Conservation (phyloP, 2,329 filamentous ascomycete genomes). For the Hypocrella siamensis region DNA sequence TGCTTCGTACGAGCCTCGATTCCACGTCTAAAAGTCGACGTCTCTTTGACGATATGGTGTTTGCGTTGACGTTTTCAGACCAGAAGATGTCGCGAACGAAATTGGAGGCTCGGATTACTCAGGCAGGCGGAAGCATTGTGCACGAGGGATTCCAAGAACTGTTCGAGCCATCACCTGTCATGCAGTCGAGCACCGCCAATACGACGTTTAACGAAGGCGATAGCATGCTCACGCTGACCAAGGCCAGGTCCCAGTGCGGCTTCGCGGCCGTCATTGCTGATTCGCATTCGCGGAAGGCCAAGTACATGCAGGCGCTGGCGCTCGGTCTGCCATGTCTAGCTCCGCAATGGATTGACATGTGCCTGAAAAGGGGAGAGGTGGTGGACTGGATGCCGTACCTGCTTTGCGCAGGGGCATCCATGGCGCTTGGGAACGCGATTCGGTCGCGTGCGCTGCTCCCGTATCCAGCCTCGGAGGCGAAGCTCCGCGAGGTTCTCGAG, state of each 20-base stretch:
- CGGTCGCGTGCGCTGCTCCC: conserved; percentile 54
- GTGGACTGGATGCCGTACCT: conserved; percentile 71
- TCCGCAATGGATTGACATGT: conserved; percentile 65
- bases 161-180: conserved; percentile 38
- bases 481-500: conserved; percentile 39
- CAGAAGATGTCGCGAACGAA: conserved; percentile 23
- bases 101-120: conserved; percentile 46
- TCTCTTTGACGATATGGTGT: conserved; percentile 69
- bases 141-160: conserved; percentile 66
- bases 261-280: conserved; percentile 83
- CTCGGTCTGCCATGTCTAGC: conserved; percentile 78
- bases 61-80: conserved; percentile 59
- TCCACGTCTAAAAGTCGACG: conserved; percentile 11
- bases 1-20: conserved; percentile 12
- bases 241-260: conserved; percentile 37
- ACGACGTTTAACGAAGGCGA: conserved; percentile 14
- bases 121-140: conserved; percentile 59
- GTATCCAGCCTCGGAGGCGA: conserved; percentile 42
- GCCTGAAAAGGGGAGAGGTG: conserved; percentile 42
- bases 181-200: conserved; percentile 13
- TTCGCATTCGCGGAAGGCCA: conserved; percentile 68
- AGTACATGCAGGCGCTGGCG: conserved; percentile 89
- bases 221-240: conserved; percentile 33
- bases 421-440: conserved; percentile 59
- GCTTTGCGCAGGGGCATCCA: conserved; percentile 69